Base-by-base conservation (phyloP, 345 rosid genomes). In the Brassica cretica region DNA sequence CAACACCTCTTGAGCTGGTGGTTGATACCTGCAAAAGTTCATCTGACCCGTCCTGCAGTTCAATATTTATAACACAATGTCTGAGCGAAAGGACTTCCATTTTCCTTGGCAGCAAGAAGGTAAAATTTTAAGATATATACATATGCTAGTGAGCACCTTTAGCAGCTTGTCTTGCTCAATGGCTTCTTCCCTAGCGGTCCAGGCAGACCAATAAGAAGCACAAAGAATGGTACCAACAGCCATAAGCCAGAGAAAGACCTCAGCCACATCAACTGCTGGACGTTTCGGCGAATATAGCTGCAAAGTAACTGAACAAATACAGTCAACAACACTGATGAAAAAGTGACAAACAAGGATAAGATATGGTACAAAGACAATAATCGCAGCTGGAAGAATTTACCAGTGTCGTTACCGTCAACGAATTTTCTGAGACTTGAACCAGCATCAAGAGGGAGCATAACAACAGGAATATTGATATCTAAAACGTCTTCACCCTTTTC, bases 241-340 rank as follows among this genome's bases (percentile, higher is more conserved):
- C 97, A 95, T 93, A 72, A 95, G 94, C 99, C 99, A 95, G 21
- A 95, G 81, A 78, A 95, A 95, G 65, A 95, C 97, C 89, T 95
- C 99, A 46, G 99, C 98, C 76, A 93, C 90, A 68, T 95, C 99
- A 74, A 95, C 96, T 19, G 85, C 78, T 16, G 98, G 97, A 49
- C 99, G 98, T 72, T 58, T 84, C 10, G 99, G 99, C 27, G 99
- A 93, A 86, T 93, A 95, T 55, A 93, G 79, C 81, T 89, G 94
- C 82, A 95, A 87, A 65, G 84, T 79, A 85, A 95, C 99, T 95
- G 93, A 81, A 83, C 77, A 77, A 30, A 74, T 16, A 71, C 29
- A 65, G 78, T 72, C 78, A 66, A 46, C 24, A 32, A 59, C 32
- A 76, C 2, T 11, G 15, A 59, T 21, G 24, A 0, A 33, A 18